These are phyloP conservation scores for Bryum argenteum DNA, from an alignment of 225 moss, liverwort and hornwort genomes.

Conservation along the genomic window DNA sequence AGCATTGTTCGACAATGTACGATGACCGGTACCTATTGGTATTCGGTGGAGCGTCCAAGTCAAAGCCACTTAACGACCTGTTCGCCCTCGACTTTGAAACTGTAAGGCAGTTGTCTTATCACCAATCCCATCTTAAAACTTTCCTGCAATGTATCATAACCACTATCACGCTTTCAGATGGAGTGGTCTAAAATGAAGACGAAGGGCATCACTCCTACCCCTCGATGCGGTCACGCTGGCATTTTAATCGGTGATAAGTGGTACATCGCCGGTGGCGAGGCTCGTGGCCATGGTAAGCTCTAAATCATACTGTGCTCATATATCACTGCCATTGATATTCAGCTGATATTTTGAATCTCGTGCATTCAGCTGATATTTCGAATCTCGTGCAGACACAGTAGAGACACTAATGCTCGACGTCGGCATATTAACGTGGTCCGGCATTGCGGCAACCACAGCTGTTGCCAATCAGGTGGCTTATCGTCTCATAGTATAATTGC, in stretches of 20 bases:
- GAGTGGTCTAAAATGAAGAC: conserved; percentile 92
- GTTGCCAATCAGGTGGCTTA: conserved; percentile 71
- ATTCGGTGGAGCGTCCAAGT: conserved; percentile 92
- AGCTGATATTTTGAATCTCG: background rate
- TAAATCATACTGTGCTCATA: background rate
- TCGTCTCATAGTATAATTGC: background rate
- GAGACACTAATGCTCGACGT: conserved; percentile 80
- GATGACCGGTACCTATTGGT: conserved; percentile 89
- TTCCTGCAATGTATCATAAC: background rate
- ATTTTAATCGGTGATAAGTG: conserved; percentile 84
- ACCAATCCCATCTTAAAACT: conserved; percentile 5
- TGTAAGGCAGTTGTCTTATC: conserved; percentile 41
- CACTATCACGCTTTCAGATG: conserved; percentile 66
- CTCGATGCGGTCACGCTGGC: conserved; percentile 88
- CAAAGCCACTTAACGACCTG: conserved; percentile 73
- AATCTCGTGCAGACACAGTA: conserved; percentile 46
- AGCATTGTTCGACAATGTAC: conserved; percentile 90
- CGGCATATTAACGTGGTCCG: conserved; percentile 73
- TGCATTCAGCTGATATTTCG: conserved; percentile 2
- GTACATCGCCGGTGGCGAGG: conserved; percentile 93
- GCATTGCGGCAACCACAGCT: conserved; percentile 53
- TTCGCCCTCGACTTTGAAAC: conserved; percentile 91
- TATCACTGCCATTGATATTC: too few species aligned
- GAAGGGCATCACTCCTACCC: conserved; percentile 68
- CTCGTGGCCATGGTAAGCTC: conserved; percentile 65